These are phyloP conservation scores for Chrysoporthe puriensis DNA, from an alignment of 2,329 filamentous ascomycete species.

Conservation along the genomic window DNA sequence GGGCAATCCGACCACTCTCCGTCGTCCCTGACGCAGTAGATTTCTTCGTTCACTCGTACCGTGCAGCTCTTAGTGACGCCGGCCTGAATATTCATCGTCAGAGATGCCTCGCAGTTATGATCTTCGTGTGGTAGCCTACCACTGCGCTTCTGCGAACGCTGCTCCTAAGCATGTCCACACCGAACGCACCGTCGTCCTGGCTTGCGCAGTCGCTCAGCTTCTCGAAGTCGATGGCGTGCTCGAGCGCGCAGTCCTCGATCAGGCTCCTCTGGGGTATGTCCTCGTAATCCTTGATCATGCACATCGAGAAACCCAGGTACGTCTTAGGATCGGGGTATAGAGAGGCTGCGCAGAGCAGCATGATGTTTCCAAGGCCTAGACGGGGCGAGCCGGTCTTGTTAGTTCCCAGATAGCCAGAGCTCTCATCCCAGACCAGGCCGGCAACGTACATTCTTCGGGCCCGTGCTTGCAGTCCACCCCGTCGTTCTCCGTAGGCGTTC, in stretches of 20 bases:
- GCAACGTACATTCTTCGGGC: constrained; percentile 69
- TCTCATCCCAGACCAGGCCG: background rate
- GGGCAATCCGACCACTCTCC: constrained; percentile 82
- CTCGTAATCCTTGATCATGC: constrained; percentile 74
- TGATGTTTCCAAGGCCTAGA: constrained; percentile 80
- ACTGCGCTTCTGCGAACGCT: constrained; percentile 68
- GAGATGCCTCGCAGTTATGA: background rate
- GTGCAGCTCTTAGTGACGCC: constrained; percentile 77
- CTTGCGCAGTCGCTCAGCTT: constrained; percentile 82
- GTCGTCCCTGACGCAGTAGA: constrained; percentile 82
- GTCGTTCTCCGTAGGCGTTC: constrained; percentile 75
- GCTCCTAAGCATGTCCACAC: constrained; percentile 66
- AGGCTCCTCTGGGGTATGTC: constrained; percentile 79
- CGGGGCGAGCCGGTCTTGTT: background rate
- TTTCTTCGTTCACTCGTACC: constrained; percentile 74
- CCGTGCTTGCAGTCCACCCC: constrained; percentile 90
- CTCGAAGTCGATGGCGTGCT: constrained; percentile 85
- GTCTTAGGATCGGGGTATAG: constrained; percentile 85
- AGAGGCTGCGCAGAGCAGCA: constrained; percentile 86
- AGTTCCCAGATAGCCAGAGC: background rate
- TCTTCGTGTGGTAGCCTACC: constrained; percentile 45
- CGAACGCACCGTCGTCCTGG: constrained; percentile 73
- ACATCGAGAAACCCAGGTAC: constrained; percentile 92
- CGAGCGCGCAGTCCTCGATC: constrained; percentile 84
- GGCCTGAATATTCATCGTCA: constrained; percentile 43